phyloP scores from a whole-genome alignment of 2,329 filamentous ascomycete species.

The Chaetomiaceae sp. region DNA sequence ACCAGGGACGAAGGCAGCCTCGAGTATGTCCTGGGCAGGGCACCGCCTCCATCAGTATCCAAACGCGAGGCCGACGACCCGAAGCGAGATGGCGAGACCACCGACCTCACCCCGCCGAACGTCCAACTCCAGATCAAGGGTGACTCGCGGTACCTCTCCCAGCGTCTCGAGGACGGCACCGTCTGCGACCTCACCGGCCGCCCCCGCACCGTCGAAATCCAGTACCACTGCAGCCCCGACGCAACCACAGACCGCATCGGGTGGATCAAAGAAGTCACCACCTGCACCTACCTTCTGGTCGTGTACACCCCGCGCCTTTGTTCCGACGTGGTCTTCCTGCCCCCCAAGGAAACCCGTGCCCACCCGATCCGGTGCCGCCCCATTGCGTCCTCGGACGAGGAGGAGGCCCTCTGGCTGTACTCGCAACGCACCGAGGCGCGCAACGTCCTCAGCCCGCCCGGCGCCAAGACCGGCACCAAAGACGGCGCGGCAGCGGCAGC shows the following conservation, averaged over 20 bases:
- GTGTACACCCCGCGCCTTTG: conserved; percentile 86
- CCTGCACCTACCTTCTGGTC: conserved; percentile 89
- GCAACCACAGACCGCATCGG: conserved; percentile 70
- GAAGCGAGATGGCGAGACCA: conserved; percentile 18
- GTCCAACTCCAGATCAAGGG: conserved; percentile 75
- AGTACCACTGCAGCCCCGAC: conserved; percentile 73
- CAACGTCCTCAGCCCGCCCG: conserved; percentile 29
- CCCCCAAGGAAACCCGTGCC: conserved; percentile 70
- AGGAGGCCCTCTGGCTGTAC: conserved; percentile 38
- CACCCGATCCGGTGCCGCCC: conserved; percentile 73
- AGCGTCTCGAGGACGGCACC: conserved; percentile 73
- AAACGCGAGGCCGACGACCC: conserved; percentile 19
- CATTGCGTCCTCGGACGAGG: conserved; percentile 54
- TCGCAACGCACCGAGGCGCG: conserved; percentile 37
- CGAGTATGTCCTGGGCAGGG: conserved; percentile 71
- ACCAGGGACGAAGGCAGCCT: conserved; percentile 70
- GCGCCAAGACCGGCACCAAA: conserved; percentile 10
- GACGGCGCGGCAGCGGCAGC: background rate
- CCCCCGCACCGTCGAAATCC: conserved; percentile 77
- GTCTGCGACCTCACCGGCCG: conserved; percentile 80
- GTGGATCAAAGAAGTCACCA: conserved; percentile 89
- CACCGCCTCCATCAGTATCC: conserved; percentile 29
- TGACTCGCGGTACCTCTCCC: conserved; percentile 79
- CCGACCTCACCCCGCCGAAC: conserved; percentile 34
- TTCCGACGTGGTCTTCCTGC: conserved; percentile 79